Conservation (phyloP, 768 basidiomycete species). For the Chalciporus piperatus region DNA sequence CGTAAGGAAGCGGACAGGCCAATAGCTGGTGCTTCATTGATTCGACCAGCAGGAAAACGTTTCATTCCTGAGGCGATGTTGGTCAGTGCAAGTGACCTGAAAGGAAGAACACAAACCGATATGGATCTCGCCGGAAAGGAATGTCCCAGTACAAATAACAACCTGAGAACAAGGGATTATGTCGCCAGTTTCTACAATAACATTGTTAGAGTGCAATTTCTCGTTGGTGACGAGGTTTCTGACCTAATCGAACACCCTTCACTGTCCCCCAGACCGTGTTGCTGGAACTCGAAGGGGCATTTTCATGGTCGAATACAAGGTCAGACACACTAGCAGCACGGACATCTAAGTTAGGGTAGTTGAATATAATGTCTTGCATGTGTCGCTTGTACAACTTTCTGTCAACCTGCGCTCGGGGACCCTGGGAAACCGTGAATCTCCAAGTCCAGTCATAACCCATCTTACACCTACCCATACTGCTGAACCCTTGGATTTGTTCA, state of each 20-base stretch:
- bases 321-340: constrained; percentile 77
- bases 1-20: constrained; percentile 77
- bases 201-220: not conserved
- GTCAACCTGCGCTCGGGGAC: constrained; percentile 87
- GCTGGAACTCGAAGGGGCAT: constrained; percentile 22
- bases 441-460: too few relatives aligned
- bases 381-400: constrained; percentile 76
- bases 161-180: constrained; percentile 75
- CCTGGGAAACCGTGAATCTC: constrained; percentile 40
- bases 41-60: constrained; percentile 73
- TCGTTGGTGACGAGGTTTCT: not conserved
- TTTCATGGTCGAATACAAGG: constrained; percentile 58
- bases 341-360: constrained; percentile 68
- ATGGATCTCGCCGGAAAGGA: constrained; percentile 88
- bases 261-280: constrained; percentile 49
- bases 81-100: not conserved
- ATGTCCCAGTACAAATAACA: constrained; percentile 89
- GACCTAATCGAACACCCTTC: constrained; percentile 68
- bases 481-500: constrained; percentile 83
- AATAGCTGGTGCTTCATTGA: constrained; percentile 66
- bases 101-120: constrained; percentile 50
- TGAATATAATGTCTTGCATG: constrained; percentile 69
- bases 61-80: constrained; percentile 50
- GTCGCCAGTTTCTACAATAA: constrained; percentile 63
- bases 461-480: constrained; percentile 78